These are phyloP conservation scores for Phialemoniopsis sp. DNA, from an alignment of 2,329 filamentous ascomycete species.

Conservation along the genomic window DNA sequence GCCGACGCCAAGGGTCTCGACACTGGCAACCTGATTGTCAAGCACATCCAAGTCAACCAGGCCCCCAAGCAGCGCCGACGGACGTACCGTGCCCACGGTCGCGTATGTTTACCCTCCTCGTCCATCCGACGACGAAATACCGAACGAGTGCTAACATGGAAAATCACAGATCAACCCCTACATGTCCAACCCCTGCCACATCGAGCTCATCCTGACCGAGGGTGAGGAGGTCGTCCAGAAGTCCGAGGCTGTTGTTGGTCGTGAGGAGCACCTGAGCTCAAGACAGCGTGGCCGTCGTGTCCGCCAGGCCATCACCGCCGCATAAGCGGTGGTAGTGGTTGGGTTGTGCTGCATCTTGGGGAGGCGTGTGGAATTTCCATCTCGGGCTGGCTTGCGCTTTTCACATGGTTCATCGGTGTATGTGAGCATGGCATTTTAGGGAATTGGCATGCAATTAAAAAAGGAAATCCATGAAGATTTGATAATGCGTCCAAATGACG, in stretches of 20 bases:
- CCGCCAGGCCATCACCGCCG: slow-evolving; percentile 61
- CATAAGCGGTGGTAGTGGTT: slow-evolving; percentile 38
- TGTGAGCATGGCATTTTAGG: slow-evolving; percentile 30
- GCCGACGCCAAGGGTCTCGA: slow-evolving; percentile 96
- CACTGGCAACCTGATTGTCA: slow-evolving; percentile 94
- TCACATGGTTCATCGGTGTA: slow-evolving; percentile 24
- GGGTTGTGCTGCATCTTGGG: slow-evolving; percentile 25
- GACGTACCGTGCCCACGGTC: slow-evolving; percentile 99
- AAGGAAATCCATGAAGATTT: slow-evolving; percentile 6
- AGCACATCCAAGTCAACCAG: slow-evolving; percentile 99
- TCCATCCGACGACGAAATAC: background rate
- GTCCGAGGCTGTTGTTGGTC: slow-evolving; percentile 63
- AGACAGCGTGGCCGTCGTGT: slow-evolving; percentile 81
- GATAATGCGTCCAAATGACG: background rate
- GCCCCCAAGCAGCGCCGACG: slow-evolving; percentile 98
- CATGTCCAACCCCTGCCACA: slow-evolving; percentile 99
- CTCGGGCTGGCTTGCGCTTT: slow-evolving; percentile 18
- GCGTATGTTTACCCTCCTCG: slow-evolving; percentile 63
- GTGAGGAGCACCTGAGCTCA: slow-evolving; percentile 72
- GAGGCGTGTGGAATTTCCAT: slow-evolving; percentile 26
- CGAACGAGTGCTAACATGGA: slow-evolving; percentile 17
- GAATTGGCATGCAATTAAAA: slow-evolving; percentile 27
- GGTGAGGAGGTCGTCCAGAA: slow-evolving; percentile 94
- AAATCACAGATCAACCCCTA: slow-evolving; percentile 97
- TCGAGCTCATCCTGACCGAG: slow-evolving; percentile 99